Base-by-base conservation (phyloP, 2,329 filamentous ascomycete genomes). In the Neonectria ditissima region DNA sequence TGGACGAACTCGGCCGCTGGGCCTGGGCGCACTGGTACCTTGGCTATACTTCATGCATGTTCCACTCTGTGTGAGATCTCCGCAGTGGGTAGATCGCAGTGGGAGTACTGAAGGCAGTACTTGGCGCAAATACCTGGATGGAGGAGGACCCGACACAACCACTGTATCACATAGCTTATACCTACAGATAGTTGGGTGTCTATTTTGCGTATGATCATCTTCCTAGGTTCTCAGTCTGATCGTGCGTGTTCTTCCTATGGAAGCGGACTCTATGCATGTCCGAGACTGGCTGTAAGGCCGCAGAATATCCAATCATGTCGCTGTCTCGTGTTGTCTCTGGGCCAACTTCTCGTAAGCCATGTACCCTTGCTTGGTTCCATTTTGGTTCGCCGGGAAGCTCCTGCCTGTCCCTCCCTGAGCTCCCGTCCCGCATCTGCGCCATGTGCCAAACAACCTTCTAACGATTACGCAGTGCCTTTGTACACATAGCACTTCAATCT, bases 381-480 rank as follows among this genome's bases (percentile, higher is more conserved):
- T 69, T 57, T 60, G 61, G 59, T 56, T 55, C 68, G 54, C n/a
- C 37, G 37, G 9, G n/a, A 41, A 41, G 37, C 37, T 41, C 37
- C 37, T 41, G 37, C 37, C 9, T 41, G 37, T 41, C 37, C n/a
- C 37, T 41, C 37, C 47, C 16, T 16, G 55, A 69, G 66, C 68
- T 70, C 65, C 55, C 28, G 61, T 55, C 54, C 57, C 52, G 54
- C 59, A 53, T 57, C 55, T 53, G 43, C 62, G 65, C 68, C 70
- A 70, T 53, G 43, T 65, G 65, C 68, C 68, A 70, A 62, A 68
- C 69, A 69, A 63, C 62, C 63, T 65, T 69, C 65, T 69, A 69
- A 62, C 60, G 39, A 59, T 41, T 64, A 52, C 63, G 60, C 37
- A 41, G 37, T 10, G 37, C 37, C n/a, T 57, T 53, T 54, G 48